phyloP scores from a whole-genome alignment of 805 yeast species.

The Metschnikowia colocasiae region DNA sequence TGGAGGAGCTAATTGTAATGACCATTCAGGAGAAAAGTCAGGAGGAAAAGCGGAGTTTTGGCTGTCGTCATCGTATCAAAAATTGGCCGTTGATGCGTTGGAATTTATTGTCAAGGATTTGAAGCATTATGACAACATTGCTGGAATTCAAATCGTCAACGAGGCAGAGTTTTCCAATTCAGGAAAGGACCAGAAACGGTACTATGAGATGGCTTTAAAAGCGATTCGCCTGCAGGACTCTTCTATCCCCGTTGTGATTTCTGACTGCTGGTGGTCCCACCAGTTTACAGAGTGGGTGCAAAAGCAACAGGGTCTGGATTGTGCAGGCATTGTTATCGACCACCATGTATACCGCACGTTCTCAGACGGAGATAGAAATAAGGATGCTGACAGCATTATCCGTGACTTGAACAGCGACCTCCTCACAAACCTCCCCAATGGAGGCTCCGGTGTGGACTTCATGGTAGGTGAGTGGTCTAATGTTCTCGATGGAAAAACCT shows the following conservation, averaged over 20 bases:
- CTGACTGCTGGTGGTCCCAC: constrained; percentile 92
- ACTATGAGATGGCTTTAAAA: constrained; percentile 61
- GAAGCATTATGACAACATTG: constrained; percentile 56
- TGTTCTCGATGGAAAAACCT: constrained; percentile 72
- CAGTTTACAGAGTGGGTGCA: constrained; percentile 72
- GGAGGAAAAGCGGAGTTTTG: constrained; percentile 64
- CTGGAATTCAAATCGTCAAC: constrained; percentile 82
- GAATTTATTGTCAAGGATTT: constrained; percentile 63
- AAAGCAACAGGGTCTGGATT: constrained; percentile 31
- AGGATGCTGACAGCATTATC: constrained; percentile 62
- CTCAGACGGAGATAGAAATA: constrained; percentile 65
- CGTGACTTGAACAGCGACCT: constrained; percentile 50
- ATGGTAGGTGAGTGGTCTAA: constrained; percentile 90
- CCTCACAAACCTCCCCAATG: constrained; percentile 45
- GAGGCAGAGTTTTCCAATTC: constrained; percentile 68
- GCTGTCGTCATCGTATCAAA: constrained; percentile 41
- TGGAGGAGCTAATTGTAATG: constrained; percentile 85
- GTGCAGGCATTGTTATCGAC: constrained; percentile 71
- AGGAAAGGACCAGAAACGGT: constrained; percentile 50
- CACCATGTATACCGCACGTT: constrained; percentile 85
- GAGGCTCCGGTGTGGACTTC: constrained; percentile 54
- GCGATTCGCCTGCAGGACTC: constrained; percentile 55
- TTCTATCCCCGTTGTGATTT: constrained; percentile 67
- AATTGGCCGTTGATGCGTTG: constrained; percentile 47
- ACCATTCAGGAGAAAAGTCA: constrained; percentile 68